Evolutionary conservation across 164 flowering plant genomes (phyloP), one percentile per base, ranked within the genome.

Genomic region (Amborella trichopoda): DNA sequence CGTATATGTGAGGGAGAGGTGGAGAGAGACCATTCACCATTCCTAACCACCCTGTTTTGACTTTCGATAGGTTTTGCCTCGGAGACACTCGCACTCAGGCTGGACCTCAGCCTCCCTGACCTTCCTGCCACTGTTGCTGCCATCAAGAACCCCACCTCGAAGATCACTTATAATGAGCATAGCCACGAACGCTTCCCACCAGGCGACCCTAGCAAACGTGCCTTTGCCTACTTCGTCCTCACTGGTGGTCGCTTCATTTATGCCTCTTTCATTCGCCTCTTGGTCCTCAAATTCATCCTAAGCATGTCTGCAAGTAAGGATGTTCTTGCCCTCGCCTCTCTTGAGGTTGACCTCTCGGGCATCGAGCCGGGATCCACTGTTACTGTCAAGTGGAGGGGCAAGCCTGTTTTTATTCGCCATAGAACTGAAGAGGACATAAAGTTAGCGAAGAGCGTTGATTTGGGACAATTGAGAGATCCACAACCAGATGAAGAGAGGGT

Each of bases 21-120:
- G n/a, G n/a, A n/a, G n/a, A n/a, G n/a, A n/a, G n/a, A n/a, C n/a
- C n/a, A n/a, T n/a, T n/a, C n/a, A n/a, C n/a, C n/a, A n/a, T n/a
- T n/a, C n/a, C n/a, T n/a, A n/a, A n/a, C n/a, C n/a, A n/a, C n/a
- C n/a, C n/a, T n/a, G n/a, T n/a, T n/a, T n/a, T n/a, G n/a, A n/a
- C n/a, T n/a, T n/a, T n/a, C n/a, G n/a, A n/a, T n/a, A 59, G 63
- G 58, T 21, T 53, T 59, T 53, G 44, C 45, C 21, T 59, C 49
- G n/a, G 49, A 59, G 12, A 10, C 49, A 11, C 53, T 48, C 14
- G 49, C 32, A 12, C 58, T 48, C 3, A 42, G 36, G 18, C 26
- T 33, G 24, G 53, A 47, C 27, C 16, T 39, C 19, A 52, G 34
- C 23, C 5, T 45, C 6, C 40, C 52, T 22, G 56, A 58, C 10